Percentiles rank a stretch among this genome's conserved stretches.
These are phyloP conservation scores for Cystobasidiaceae sp. DNA, from an alignment of 1,284 basidiomycete genomes.

Conservation along the genomic window DNA sequence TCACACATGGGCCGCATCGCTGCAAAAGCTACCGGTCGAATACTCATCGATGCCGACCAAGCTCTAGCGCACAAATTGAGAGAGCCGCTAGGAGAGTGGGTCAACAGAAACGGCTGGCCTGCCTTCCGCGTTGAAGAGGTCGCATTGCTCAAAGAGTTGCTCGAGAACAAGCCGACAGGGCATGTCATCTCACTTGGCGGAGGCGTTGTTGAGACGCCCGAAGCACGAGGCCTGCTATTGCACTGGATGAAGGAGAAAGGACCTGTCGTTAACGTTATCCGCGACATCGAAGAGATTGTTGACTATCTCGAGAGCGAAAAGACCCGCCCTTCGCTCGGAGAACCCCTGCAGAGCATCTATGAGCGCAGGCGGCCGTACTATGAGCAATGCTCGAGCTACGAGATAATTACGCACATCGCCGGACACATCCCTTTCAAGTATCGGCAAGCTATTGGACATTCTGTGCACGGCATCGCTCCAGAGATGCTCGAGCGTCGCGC, in stretches of 20 bases:
- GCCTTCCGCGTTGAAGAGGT: slow-evolving; percentile 59
- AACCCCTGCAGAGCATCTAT: slow-evolving; percentile 75
- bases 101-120: slow-evolving; percentile 68
- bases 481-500: slow-evolving; percentile 27
- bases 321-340: slow-evolving; percentile 77
- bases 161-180: slow-evolving; percentile 48
- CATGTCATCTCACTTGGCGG: slow-evolving; percentile 90
- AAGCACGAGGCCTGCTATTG: slow-evolving; percentile 65
- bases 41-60: slow-evolving; percentile 80
- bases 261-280: slow-evolving; percentile 65
- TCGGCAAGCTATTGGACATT: slow-evolving; percentile 33
- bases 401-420: slow-evolving; percentile 71
- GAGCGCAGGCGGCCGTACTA: slow-evolving; percentile 81
- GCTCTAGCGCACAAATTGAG: slow-evolving; percentile 66
- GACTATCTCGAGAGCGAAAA: slow-evolving; percentile 72
- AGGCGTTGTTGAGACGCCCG: slow-evolving; percentile 82
- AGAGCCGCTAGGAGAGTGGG: slow-evolving; percentile 67
- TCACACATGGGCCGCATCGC: slow-evolving; percentile 79
- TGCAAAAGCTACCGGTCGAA: slow-evolving; percentile 66
- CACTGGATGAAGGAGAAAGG: slow-evolving; percentile 60
- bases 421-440: slow-evolving; percentile 43
- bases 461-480: slow-evolving; percentile 19
- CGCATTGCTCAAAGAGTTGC: slow-evolving; percentile 46
- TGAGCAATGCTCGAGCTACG: slow-evolving; percentile 72
- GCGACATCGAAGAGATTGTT: slow-evolving; percentile 66